Conservation (phyloP, 495 filamentous ascomycete genomes). For the Sphaerosporella brunnea region DNA sequence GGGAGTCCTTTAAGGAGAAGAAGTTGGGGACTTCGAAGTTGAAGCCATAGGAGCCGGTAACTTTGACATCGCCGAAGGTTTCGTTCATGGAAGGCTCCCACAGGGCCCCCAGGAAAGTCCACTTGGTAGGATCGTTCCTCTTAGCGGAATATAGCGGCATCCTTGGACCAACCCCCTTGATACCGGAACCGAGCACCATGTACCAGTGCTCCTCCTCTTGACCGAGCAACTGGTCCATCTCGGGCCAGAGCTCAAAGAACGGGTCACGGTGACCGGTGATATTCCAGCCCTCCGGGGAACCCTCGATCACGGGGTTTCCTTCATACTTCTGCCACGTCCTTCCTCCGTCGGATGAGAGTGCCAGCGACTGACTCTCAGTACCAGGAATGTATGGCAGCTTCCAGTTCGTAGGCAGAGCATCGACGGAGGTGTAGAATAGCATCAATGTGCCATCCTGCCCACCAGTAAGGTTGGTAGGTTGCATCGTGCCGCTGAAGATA, state of each 20-base stretch:
- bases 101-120: slow-evolving; percentile 36
- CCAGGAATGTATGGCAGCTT: slow-evolving; percentile 32
- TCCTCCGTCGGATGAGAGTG: slow-evolving; percentile 34
- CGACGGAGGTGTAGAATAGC: slow-evolving; percentile 37
- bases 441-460: slow-evolving; percentile 29
- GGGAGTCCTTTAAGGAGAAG: slow-evolving; percentile 29
- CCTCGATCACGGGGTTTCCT: slow-evolving; percentile 35
- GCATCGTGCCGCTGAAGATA: slow-evolving; percentile 37
- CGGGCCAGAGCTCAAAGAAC: slow-evolving; percentile 32
- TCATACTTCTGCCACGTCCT: slow-evolving; percentile 33
- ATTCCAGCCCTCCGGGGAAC: slow-evolving; percentile 31
- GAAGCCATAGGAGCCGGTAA: slow-evolving; percentile 27
- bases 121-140: slow-evolving; percentile 31
- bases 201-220: slow-evolving; percentile 29
- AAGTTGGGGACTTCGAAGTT: slow-evolving; percentile 44
- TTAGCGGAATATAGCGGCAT: slow-evolving; percentile 38
- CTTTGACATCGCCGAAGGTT: slow-evolving; percentile 29
- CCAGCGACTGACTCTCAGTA: slow-evolving; percentile 36
- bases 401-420: slow-evolving; percentile 35
- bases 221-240: slow-evolving; percentile 28
- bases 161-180: slow-evolving; percentile 32
- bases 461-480: slow-evolving; percentile 31
- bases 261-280: slow-evolving; percentile 42
- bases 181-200: slow-evolving; percentile 37
- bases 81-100: slow-evolving; percentile 28